Evolutionary conservation across 345 rosid genomes (phyloP), one percentile per base, ranked within the genome.

Genomic region (Salix arbutifolia): DNA sequence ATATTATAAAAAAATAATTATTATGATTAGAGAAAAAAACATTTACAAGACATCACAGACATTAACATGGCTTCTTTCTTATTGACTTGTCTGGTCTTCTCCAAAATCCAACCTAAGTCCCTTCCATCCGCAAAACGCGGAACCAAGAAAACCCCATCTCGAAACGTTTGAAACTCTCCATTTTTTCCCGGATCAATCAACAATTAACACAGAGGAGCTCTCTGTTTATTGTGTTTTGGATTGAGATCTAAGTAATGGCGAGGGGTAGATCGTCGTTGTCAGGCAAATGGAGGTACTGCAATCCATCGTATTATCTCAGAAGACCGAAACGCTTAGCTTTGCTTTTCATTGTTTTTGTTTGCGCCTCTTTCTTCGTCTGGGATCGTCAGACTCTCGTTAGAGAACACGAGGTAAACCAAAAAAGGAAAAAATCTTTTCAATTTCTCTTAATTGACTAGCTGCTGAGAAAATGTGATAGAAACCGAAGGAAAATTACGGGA

Each of bases 311-410:
- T 85, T 95, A 90, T 79, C 88, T 93, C 33, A 89, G 89, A 83
- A 82, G 96, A 26, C 96, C 98, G 23, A 90, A 87, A 75, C 88
- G 94, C 60, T 75, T 90, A 73, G 94, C 96, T 81, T 73, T 90
- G 69, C 91, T 91, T 65, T 80, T 95, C 83, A 82, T 95, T 44
- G 82, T 82, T 46, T 95, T 95, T 71, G 88, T 95, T 31, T 80
- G 84, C 80, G 84, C 79, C 74, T 85, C 93, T 65, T 65, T 88
- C 64, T 60, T 93, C 26, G 78, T 93, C 5, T 95, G 98, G 99
- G 98, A 91, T 87, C 99, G 96, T 82, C 89, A 90, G 44, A 89
- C 91, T 80, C 94, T 95, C 80, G 70, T 91, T 66, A 79, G 89
- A 53, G 97, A 89, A 16, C 89, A 91, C 76, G 86, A 93, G 96